phyloP scores from a whole-genome alignment of 805 yeast species.

The Candida vaughaniae region DNA sequence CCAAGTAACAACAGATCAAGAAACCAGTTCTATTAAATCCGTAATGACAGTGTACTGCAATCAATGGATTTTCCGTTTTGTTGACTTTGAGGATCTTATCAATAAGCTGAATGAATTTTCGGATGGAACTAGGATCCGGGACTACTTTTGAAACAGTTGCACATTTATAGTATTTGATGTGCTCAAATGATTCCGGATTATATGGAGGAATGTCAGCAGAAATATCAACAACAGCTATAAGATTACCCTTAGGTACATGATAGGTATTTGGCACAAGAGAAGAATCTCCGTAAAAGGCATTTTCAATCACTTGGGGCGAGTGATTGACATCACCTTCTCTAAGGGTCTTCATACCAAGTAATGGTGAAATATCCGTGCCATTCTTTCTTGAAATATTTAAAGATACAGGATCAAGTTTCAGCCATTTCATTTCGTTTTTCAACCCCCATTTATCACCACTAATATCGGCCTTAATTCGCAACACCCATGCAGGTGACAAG shows the following conservation, averaged over 20 bases:
- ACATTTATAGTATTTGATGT: conserved; percentile 63
- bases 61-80: conserved; percentile 29
- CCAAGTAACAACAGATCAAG: conserved; percentile 64
- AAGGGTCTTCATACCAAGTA: conserved; percentile 73
- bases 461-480: conserved; percentile 58
- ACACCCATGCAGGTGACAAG: conserved; percentile 70
- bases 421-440: conserved; percentile 75
- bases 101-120: conserved; percentile 53
- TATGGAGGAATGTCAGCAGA: conserved; percentile 72
- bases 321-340: conserved; percentile 62
- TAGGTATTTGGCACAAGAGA: neutral
- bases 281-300: conserved; percentile 29
- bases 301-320: conserved; percentile 57
- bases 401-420: conserved; percentile 51
- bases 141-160: conserved; percentile 79
- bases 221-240: conserved; percentile 65
- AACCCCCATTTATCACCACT: conserved; percentile 78
- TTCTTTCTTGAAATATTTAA: conserved; percentile 35
- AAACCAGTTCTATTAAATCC: conserved; percentile 82
- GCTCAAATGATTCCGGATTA: conserved; percentile 53
- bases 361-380: conserved; percentile 38
- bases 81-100: conserved; percentile 41
- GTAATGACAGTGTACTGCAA: conserved; percentile 78
- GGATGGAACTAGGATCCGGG: conserved; percentile 61
- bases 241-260: conserved; percentile 27